phyloP scores from a whole-genome alignment of 192 early-diverging fungal species.

The Thamnidium elegans region DNA sequence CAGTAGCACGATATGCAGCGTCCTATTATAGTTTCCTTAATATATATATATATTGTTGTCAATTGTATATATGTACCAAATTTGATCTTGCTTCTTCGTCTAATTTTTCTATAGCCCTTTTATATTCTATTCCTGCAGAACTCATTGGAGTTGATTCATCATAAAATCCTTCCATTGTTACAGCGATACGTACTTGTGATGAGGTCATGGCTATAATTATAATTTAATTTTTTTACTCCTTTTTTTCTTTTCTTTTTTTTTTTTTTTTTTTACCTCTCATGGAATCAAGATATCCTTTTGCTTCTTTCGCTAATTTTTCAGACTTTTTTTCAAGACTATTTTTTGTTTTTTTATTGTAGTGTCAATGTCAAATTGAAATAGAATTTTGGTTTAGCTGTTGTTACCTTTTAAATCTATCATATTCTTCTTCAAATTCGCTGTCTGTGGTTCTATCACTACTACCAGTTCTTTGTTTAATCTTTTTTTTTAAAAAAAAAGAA shows the following conservation, averaged over 20 bases:
- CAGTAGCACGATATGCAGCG: slow-evolving; percentile 78
- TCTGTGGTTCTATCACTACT: slow-evolving; percentile 74
- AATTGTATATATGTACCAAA: slow-evolving; percentile 54
- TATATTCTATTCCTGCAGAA: slow-evolving; percentile 79
- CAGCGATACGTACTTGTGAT: slow-evolving; percentile 81
- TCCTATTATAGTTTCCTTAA: slow-evolving; percentile 45
- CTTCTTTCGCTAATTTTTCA: slow-evolving; percentile 83
- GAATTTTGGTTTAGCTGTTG: not conserved
- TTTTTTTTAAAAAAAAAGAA: not conserved
- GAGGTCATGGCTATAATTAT: slow-evolving; percentile 69
- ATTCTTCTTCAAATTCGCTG: slow-evolving; percentile 55
- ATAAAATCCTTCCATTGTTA: slow-evolving; percentile 86
- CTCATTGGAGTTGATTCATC: slow-evolving; percentile 77
- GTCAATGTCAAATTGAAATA: not conserved
- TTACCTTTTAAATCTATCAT: slow-evolving; percentile 37
- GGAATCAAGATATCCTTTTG: slow-evolving; percentile 89
- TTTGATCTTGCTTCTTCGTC: slow-evolving; percentile 77
- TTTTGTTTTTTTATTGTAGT: not conserved
- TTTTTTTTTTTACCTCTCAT: slow-evolving; percentile 57
- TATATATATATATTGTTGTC: not conserved
- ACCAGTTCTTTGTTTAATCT: slow-evolving; percentile 73
- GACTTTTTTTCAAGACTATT: slow-evolving; percentile 77
- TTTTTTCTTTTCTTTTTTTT: not conserved
- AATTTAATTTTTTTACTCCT: slow-evolving; percentile 8
- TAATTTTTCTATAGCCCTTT: slow-evolving; percentile 73